Evolutionary conservation across 306 rosid species (phyloP), one percentile per base, ranked within the genome.

Genomic region (Herpetospermum pedunculosum): DNA sequence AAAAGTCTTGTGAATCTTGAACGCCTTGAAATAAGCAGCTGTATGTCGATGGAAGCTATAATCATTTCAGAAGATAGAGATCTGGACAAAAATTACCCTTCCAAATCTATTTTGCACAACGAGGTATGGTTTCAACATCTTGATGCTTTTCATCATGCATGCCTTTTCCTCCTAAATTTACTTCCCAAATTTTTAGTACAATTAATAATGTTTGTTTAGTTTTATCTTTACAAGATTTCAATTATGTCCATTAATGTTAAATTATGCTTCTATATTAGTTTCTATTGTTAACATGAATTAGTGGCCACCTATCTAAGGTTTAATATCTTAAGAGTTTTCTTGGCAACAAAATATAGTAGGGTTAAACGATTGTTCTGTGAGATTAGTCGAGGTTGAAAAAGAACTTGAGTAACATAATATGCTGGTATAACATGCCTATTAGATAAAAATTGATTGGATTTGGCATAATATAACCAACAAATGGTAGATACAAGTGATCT

Each of bases 1-100:
- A 37, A 6, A 13, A 34, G 72, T 58, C 30, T 84, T 4, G 40
- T 6, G 26, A 81, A 70, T 14, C 87, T 88, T 32, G 60, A 80
- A 72, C 77, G 46, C 19, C 84, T 88, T 12, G 29, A 52, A 1
- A 34, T 88, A 49, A 14, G 48, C 2, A 8, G 6, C 2, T 88
- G 90, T 52, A 1, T n/a, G 3, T 26, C 3, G 21, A 83, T 88
- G 86, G 32, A 14, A 40, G 44, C 11, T 40, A 48, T 81, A 8
- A 18, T 59, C 4, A 43, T 73, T 8, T 15, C 64, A 32, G 75
- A 49, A 10, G 62, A 48, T 49, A n/a, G 58, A 50, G 60, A 71
- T 21, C 14, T 49, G 23, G 73, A 25, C 73, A 44, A 16, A 37
- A 47, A 40, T 68, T 25, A 21, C 50, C 10, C 53, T 43, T 26